Evolutionary conservation across 768 basidiomycete species (phyloP).

Genomic region (Suillus subalutaceus): DNA sequence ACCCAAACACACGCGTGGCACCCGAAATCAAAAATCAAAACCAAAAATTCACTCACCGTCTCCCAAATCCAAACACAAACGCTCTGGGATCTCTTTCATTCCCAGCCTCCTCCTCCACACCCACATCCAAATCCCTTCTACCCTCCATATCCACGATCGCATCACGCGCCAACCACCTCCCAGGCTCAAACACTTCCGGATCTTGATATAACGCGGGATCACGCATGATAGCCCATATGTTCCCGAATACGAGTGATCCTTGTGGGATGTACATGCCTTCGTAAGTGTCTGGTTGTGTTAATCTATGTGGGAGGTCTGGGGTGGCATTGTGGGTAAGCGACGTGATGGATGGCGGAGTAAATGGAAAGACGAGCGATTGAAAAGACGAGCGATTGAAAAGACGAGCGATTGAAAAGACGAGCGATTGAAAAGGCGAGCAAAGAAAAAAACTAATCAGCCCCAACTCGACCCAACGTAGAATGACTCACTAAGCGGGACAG

Average conservation of each 20-base stretch:
- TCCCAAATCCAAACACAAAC: conserved; percentile 2
- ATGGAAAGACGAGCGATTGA: neutral
- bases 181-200: neutral
- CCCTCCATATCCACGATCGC: neutral
- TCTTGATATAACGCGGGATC: conserved; percentile 49
- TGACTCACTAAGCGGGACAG: conserved; percentile 58
- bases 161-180: neutral
- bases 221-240: conserved; percentile 56
- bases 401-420: too few species aligned
- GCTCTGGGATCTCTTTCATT: conserved; percentile 37
- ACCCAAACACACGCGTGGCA: neutral
- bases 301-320: conserved; percentile 62
- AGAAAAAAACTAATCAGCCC: neutral
- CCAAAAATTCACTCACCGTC: neutral
- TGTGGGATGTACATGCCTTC: conserved; percentile 60
- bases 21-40: neutral
- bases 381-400: too few species aligned
- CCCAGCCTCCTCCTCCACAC: neutral
- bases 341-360: neutral
- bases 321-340: neutral
- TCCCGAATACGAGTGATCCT: conserved; percentile 66
- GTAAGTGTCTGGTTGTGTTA: conserved; percentile 70
- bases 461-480: too few species aligned
- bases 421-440: too few species aligned
- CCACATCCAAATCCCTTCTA: neutral